Evolutionary conservation across 495 filamentous ascomycete species (phyloP), one percentile per base, ranked within the genome.

Genomic region (Penicillium turbatum): DNA sequence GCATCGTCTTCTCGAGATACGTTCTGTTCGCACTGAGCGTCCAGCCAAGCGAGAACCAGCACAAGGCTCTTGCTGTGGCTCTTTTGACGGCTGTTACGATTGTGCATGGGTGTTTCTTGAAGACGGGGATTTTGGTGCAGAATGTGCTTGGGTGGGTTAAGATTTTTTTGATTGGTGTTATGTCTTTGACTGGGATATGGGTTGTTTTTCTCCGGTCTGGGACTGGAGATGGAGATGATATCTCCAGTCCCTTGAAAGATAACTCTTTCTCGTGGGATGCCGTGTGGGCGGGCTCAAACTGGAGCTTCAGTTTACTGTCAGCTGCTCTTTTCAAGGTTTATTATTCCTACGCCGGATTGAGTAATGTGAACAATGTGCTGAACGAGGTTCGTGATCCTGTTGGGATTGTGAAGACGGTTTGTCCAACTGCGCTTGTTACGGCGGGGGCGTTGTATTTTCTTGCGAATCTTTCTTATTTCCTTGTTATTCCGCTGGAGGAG

Each of bases 331-430:
- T 89, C 73, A 89, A 89, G 61, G 82, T 90, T 0, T 79, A 84
- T 17, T 89, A 88, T 48, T 84, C 87, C 1, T 90, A 87, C 53
- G 76, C 85, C 0, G 87, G 86, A 0, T 67, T 86, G 17, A 76
- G 66, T 26, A 90, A 89, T 54, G 73, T 84, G 51, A 88, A 88
- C 65, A 87, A 90, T 52, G 86, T 90, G n/a, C 69, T 91, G 32
- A 85, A 85, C 50, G 86, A 91, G 61, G 86, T 90, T 13, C 80
- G 83, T 44, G 69, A 89, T 51, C 87, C 87, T 0, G 76, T 88
- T 2, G 70, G 75, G 5, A 91, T 86, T 0, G 59, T 91, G 11
- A 83, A 78, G 42, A 81, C 79, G 0, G 85, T 85, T n/a, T 80
- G 79, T 8, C 73, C 83, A 0, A 72, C 79, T 0, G 85, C 84